These are phyloP conservation scores for Schoenoplectus triqueter DNA, from an alignment of 202 grass and related monocot genomes.

Conservation along the genomic window DNA sequence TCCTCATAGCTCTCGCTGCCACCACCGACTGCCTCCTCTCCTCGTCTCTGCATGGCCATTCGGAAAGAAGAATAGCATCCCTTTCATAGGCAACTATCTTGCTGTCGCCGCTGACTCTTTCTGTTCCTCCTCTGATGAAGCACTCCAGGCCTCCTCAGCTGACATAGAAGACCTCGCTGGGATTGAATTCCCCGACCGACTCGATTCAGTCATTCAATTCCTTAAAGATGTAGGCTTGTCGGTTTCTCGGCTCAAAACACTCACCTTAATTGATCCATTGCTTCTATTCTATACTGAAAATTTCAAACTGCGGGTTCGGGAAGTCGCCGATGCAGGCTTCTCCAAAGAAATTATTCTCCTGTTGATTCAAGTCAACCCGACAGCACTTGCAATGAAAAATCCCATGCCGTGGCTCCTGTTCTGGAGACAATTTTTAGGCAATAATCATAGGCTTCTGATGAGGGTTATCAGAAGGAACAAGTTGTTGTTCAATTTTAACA, in stretches of 20 bases:
- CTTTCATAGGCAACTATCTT: not conserved
- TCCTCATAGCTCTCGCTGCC: not conserved
- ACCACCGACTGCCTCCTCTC: not conserved
- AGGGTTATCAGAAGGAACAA: slow-evolving; percentile 21
- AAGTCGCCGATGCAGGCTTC: slow-evolving; percentile 7
- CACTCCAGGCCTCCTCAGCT: not conserved
- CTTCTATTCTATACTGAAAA: slow-evolving; percentile 21
- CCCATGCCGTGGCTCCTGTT: slow-evolving; percentile 17
- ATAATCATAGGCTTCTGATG: not conserved
- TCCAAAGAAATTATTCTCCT: slow-evolving; percentile 10
- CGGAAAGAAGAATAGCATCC: not conserved
- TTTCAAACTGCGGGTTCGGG: slow-evolving; percentile 9
- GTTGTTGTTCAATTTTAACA: slow-evolving; percentile 11
- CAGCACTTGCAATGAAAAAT: not conserved
- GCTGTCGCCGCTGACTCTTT: not conserved
- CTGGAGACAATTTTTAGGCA: not conserved
- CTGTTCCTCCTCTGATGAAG: not conserved
- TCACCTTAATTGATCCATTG: slow-evolving; percentile 1
- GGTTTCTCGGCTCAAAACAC: not conserved
- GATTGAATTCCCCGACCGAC: not conserved
- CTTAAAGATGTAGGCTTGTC: too few relatives aligned
- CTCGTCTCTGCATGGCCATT: not conserved
- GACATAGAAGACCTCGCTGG: not conserved
- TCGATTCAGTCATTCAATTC: not conserved
- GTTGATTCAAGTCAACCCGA: slow-evolving; percentile 27